Conservation (phyloP, 345 rosid species). For the Hibiscus trionum region DNA sequence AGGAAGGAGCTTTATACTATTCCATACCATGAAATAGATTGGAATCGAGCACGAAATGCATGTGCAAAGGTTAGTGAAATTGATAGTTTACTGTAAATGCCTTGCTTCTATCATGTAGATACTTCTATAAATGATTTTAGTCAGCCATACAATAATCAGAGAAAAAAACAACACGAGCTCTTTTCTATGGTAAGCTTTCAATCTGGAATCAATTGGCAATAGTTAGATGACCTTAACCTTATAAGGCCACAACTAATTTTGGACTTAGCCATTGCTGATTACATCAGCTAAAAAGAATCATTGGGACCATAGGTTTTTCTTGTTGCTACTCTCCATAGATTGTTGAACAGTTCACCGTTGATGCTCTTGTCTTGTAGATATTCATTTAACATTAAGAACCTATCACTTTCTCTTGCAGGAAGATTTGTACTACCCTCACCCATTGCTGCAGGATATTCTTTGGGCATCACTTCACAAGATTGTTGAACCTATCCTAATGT, state of each 20-base stretch:
- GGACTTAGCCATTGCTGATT: no score
- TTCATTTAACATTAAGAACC: slow-evolving; percentile 13
- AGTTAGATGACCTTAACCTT: no score
- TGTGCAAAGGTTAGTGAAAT: slow-evolving; percentile 80
- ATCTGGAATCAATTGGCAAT: no score
- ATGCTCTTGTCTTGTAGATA: not conserved
- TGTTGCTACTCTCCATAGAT: no score
- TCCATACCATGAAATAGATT: slow-evolving; percentile 83
- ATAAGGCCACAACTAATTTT: no score
- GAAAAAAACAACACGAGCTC: not conserved
- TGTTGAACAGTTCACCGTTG: no score
- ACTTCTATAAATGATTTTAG: not conserved
- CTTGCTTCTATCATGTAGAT: not conserved
- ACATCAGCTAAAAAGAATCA: no score
- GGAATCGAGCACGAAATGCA: slow-evolving; percentile 73
- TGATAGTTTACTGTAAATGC: not conserved
- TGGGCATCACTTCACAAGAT: slow-evolving; percentile 68
- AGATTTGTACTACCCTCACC: slow-evolving; percentile 93
- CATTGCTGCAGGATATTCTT: slow-evolving; percentile 75
- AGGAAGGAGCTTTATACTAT: slow-evolving; percentile 77
- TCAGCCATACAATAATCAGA: not conserved
- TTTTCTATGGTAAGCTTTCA: no score
- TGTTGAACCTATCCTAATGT: slow-evolving; percentile 68
- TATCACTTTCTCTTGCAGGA: slow-evolving; percentile 45
- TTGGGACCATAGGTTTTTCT: no score